phyloP scores from a whole-genome alignment of 495 filamentous ascomycete species.

The Bacidia rubella region DNA sequence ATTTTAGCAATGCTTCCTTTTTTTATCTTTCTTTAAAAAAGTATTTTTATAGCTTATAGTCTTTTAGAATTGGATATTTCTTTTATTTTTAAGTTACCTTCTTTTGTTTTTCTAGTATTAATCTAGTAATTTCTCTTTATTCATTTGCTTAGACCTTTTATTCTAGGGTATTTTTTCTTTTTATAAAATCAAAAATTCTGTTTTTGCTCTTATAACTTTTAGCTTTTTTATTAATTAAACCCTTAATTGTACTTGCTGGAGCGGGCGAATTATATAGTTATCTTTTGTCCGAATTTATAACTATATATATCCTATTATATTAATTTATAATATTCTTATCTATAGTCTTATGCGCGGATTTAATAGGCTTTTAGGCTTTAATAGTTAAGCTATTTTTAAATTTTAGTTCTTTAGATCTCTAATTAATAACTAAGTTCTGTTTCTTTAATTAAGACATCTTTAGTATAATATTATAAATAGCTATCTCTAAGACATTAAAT shows the following conservation, averaged over 20 bases:
- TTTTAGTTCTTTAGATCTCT: background rate
- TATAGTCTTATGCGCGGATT: background rate
- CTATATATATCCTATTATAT: background rate
- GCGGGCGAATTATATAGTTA: background rate
- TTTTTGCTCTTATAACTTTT: background rate
- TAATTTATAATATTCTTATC: background rate
- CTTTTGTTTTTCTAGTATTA: too few species aligned
- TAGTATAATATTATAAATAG: slow-evolving; percentile 2
- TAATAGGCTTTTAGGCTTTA: background rate
- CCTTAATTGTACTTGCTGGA: background rate
- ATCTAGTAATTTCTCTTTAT: too few species aligned
- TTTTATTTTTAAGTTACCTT: too few species aligned
- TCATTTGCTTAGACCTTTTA: too few species aligned
- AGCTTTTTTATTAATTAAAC: background rate
- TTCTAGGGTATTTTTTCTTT: background rate
- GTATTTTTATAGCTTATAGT: slow-evolving; percentile 2
- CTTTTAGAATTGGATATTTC: too few species aligned
- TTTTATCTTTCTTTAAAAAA: slow-evolving; percentile 1
- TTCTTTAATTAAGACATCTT: background rate
- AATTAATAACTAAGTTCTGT: slow-evolving; percentile 2
- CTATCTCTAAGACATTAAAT: background rate
- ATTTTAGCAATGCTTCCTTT: background rate
- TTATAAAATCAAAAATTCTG: background rate
- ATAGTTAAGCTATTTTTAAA: background rate
- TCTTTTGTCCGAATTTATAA: background rate